Percentiles rank a stretch among this genome's conserved stretches.
Conservation (phyloP, 495 filamentous ascomycete genomes). For the Cenococcum geophilum region DNA sequence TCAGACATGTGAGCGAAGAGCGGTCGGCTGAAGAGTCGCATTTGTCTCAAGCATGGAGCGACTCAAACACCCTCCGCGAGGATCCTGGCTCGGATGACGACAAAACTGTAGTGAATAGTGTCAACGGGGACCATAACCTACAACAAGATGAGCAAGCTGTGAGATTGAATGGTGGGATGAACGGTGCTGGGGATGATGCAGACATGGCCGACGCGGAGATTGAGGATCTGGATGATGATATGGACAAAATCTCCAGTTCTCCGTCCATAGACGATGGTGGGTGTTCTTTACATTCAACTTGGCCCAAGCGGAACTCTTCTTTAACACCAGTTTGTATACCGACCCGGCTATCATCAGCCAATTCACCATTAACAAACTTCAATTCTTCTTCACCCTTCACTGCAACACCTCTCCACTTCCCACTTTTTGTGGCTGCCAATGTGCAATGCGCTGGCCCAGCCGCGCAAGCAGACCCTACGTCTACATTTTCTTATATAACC, state of each 20-base stretch:
- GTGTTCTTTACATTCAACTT: conserved; percentile 44
- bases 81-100: conserved; percentile 38
- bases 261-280: conserved; percentile 98
- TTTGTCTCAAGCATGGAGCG: conserved; percentile 43
- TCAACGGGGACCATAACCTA: conserved; percentile 23
- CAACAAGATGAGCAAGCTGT: conserved; percentile 26
- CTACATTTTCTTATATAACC: conserved; percentile 51
- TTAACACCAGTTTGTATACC: conserved; percentile 28
- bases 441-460: conserved; percentile 16
- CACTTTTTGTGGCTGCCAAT: conserved; percentile 20
- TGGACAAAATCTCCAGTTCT: conserved; percentile 96
- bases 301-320: conserved; percentile 33
- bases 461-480: conserved; percentile 35
- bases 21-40: conserved; percentile 55
- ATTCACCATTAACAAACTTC: conserved; percentile 4
- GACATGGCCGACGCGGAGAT: conserved; percentile 68
- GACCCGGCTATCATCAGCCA: not conserved
- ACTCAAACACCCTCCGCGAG: conserved; percentile 46
- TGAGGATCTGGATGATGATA: conserved; percentile 71
- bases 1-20: conserved; percentile 74
- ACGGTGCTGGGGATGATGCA: conserved; percentile 16
- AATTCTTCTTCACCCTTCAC: conserved; percentile 40
- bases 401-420: conserved; percentile 36
- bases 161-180: conserved; percentile 26
- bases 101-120: conserved; percentile 19